These are phyloP conservation scores for Chenopodium formosanum DNA, from an alignment of 148 eudicot genomes.

Conservation along the genomic window DNA sequence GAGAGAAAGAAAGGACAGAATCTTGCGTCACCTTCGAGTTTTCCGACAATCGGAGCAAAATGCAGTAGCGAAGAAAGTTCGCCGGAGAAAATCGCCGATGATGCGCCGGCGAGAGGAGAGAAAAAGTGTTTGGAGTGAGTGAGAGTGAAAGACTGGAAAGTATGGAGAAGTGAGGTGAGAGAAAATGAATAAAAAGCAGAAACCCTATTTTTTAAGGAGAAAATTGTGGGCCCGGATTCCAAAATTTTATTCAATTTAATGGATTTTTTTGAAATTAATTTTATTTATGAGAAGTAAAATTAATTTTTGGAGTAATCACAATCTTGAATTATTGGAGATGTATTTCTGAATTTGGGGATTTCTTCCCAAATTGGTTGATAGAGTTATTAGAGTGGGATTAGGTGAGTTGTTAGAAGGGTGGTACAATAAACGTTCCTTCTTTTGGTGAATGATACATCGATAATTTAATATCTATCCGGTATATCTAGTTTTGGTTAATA, in stretches of 20 bases:
- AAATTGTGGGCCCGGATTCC: slow-evolving; percentile 9
- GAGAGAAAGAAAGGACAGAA: not conserved
- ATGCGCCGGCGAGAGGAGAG: not conserved
- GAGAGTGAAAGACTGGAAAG: not conserved
- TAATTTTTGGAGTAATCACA: too few relatives aligned
- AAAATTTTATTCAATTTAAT: slow-evolving; percentile 2
- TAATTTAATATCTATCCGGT: too few relatives aligned
- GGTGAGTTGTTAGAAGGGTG: too few relatives aligned
- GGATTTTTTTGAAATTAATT: not conserved
- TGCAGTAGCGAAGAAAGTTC: not conserved
- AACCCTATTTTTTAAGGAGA: slow-evolving; percentile 5
- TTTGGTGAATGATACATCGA: too few relatives aligned
- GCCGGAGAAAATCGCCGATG: not conserved
- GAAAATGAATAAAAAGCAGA: too few relatives aligned
- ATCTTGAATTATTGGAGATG: too few relatives aligned
- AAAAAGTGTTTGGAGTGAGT: not conserved
- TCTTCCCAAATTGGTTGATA: too few relatives aligned
- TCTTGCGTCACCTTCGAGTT: not conserved
- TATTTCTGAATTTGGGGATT: too few relatives aligned
- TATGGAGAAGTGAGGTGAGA: not conserved
- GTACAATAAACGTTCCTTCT: too few relatives aligned
- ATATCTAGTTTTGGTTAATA: too few relatives aligned
- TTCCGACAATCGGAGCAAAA: slow-evolving; percentile 18
- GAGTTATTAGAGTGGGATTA: too few relatives aligned
- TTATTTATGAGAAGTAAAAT: too few relatives aligned